A percentile compares a stretch with the other conserved stretches of the same genome.
phyloP scores from a whole-genome alignment of 2,329 filamentous ascomycete species.

The Venturia effusa region DNA sequence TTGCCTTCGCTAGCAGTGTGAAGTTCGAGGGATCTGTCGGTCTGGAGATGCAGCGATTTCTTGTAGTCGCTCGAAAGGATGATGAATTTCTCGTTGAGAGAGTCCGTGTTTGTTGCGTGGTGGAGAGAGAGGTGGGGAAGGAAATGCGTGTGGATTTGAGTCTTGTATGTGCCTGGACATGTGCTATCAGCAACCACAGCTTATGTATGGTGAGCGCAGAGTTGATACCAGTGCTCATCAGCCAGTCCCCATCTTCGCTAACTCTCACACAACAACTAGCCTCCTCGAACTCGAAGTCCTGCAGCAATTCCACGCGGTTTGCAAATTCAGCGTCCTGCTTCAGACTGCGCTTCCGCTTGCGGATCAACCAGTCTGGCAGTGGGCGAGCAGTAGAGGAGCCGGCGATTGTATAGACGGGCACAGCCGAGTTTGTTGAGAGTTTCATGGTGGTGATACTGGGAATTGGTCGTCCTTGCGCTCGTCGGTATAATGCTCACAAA shows the following conservation, averaged over 20 bases:
- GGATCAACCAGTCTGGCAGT: slow-evolving; percentile 89
- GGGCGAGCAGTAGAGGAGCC: slow-evolving; percentile 79
- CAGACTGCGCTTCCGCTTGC: slow-evolving; percentile 77
- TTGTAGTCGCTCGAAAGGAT: slow-evolving; percentile 85
- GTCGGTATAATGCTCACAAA: neutral
- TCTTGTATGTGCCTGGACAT: slow-evolving; percentile 50
- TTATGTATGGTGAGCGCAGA: neutral
- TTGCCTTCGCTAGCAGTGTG: slow-evolving; percentile 52
- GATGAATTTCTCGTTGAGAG: slow-evolving; percentile 82
- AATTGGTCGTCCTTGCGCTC: neutral
- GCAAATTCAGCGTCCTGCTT: slow-evolving; percentile 91
- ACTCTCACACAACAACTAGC: slow-evolving; percentile 82
- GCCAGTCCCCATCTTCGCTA: slow-evolving; percentile 93
- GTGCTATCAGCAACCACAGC: slow-evolving; percentile 8
- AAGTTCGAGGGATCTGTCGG: slow-evolving; percentile 83
- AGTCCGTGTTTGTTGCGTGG: slow-evolving; percentile 82
- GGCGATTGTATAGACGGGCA: slow-evolving; percentile 90
- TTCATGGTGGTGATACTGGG: slow-evolving; percentile 47
- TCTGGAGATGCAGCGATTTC: slow-evolving; percentile 88
- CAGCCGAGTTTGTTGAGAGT: slow-evolving; percentile 68
- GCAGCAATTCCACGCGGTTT: slow-evolving; percentile 85
- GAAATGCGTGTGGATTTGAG: slow-evolving; percentile 92
- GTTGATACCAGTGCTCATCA: slow-evolving; percentile 72
- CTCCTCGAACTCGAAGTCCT: slow-evolving; percentile 97
- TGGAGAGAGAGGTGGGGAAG: slow-evolving; percentile 89